These are phyloP conservation scores for Pistacia vera DNA, from an alignment of 345 rosid species.

Conservation along the genomic window DNA sequence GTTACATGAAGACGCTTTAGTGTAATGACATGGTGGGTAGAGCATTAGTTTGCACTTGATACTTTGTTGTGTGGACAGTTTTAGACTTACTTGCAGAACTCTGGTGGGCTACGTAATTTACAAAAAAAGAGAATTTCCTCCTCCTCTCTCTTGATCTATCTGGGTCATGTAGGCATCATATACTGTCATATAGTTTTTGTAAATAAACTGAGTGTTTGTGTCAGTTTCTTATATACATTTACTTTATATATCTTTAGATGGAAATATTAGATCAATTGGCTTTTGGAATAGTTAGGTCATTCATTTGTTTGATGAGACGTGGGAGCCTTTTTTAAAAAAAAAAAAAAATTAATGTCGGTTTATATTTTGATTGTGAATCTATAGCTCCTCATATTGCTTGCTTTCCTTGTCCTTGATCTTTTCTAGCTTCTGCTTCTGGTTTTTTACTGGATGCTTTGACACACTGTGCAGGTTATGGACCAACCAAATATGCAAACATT, in stretches of 20 bases:
- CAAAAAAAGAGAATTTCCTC: neutral
- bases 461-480: conserved; percentile 39
- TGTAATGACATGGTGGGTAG: conserved; percentile 33
- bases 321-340: neutral
- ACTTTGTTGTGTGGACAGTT: conserved; percentile 3
- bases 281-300: neutral
- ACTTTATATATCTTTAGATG: neutral
- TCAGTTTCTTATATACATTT: neutral
- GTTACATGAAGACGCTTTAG: conserved; percentile 32
- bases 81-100: conserved; percentile 4
- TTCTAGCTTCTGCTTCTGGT: conserved; percentile 10
- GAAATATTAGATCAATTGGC: neutral
- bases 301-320: neutral
- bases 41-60: conserved; percentile 14
- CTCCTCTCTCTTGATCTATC: neutral
- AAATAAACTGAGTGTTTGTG: neutral
- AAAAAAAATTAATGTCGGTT: neutral
- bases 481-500: conserved; percentile 27
- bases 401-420: neutral
- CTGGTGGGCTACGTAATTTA: neutral
- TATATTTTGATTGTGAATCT: neutral
- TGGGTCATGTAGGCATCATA: neutral
- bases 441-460: conserved; percentile 26
- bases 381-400: neutral
- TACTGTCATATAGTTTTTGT: neutral